Percentiles rank a stretch among this genome's conserved stretches.
Conservation (phyloP, 2,329 filamentous ascomycete species). For the Pseudogymnoascus sp. region DNA sequence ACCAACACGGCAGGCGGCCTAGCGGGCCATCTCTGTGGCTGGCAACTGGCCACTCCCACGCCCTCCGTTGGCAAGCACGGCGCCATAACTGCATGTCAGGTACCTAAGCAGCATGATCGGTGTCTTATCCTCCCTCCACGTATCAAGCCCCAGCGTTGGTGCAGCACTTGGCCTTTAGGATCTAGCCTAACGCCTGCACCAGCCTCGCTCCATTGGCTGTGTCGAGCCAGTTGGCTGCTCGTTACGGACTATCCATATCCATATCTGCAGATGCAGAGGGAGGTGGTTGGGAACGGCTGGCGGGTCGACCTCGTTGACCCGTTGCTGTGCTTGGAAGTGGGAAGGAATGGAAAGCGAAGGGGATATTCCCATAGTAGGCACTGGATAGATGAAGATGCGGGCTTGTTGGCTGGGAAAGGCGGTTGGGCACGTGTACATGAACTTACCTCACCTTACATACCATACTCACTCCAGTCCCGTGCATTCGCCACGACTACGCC, state of each 20-base stretch:
- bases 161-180: neutral
- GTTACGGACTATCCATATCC: neutral
- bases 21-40: neutral
- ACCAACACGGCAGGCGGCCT: neutral
- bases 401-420: neutral
- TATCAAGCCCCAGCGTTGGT: neutral
- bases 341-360: neutral
- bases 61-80: neutral
- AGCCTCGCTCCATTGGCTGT: no score
- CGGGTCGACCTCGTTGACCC: no score
- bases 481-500: no score
- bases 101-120: neutral
- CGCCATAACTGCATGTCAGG: neutral
- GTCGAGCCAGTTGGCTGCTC: no score
- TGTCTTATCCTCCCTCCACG: slow-evolving; percentile 9
- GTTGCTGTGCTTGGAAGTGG: neutral
- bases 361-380: neutral
- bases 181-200: no score
- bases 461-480: no score
- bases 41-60: neutral
- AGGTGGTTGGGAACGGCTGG: neutral
- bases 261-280: neutral
- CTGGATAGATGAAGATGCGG: neutral
- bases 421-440: slow-evolving; percentile 8
- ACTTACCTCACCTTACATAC: neutral